phyloP scores from a whole-genome alignment of 2,329 filamentous ascomycete species.

The Sporothrix pallida region DNA sequence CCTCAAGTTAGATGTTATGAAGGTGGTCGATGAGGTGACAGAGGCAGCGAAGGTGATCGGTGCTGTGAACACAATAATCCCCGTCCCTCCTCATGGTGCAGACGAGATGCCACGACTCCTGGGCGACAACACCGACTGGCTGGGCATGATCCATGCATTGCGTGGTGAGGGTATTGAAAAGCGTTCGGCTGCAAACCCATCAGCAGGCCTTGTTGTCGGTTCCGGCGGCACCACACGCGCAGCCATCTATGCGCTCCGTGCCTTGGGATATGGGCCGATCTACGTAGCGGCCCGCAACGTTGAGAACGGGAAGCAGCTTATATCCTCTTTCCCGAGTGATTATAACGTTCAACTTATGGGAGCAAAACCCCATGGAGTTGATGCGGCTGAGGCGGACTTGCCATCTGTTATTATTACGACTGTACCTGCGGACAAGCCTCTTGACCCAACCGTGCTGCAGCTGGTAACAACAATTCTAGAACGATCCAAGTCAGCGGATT shows the following conservation, averaged over 20 bases:
- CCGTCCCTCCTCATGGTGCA: slow-evolving; percentile 50
- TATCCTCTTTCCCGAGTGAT: slow-evolving; percentile 71
- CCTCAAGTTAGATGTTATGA: slow-evolving; percentile 86
- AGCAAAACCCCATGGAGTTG: slow-evolving; percentile 51
- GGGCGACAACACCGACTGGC: slow-evolving; percentile 96
- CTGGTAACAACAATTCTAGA: slow-evolving; percentile 63
- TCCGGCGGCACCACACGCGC: slow-evolving; percentile 91
- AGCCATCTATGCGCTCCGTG: slow-evolving; percentile 84
- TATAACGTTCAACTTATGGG: slow-evolving; percentile 73
- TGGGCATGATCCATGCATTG: slow-evolving; percentile 84
- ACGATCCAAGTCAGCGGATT: slow-evolving; percentile 42
- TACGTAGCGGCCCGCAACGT: slow-evolving; percentile 82
- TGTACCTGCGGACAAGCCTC: slow-evolving; percentile 84
- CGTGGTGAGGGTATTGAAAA: slow-evolving; percentile 66
- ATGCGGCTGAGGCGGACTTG: slow-evolving; percentile 55
- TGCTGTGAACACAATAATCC: slow-evolving; percentile 92
- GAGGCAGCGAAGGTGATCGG: slow-evolving; percentile 82
- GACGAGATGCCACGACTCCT: slow-evolving; percentile 61
- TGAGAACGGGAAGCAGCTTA: slow-evolving; percentile 70
- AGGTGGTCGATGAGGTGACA: slow-evolving; percentile 78
- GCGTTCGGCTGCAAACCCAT: slow-evolving; percentile 43
- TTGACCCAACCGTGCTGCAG: slow-evolving; percentile 73
- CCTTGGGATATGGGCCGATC: slow-evolving; percentile 82
- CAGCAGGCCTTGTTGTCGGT: slow-evolving; percentile 80
- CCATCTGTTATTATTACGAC: slow-evolving; percentile 83